Percentiles rank a stretch among this genome's conserved stretches.
Conservation (phyloP, 305 asterid species). For the Fraxinus sp. region DNA sequence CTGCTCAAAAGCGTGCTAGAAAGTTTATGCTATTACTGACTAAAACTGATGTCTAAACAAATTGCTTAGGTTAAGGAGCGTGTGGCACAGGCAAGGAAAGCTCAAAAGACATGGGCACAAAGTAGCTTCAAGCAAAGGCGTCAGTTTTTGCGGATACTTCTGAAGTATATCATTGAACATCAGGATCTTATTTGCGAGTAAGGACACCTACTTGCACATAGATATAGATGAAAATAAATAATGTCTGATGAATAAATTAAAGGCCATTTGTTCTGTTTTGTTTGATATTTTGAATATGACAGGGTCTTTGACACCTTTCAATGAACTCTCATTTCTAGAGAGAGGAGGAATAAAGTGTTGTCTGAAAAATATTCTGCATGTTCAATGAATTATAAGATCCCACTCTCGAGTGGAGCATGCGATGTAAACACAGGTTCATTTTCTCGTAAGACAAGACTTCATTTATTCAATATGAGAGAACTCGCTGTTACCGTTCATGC, state of each 20-base stretch:
- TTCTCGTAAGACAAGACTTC: background rate
- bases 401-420: background rate
- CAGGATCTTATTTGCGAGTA: constrained; percentile 99
- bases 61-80: constrained; percentile 76
- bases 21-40: constrained; percentile 14
- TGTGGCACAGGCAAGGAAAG: constrained; percentile 82
- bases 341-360: background rate
- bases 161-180: constrained; percentile 90
- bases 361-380: background rate
- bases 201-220: constrained; percentile 28
- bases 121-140: constrained; percentile 98
- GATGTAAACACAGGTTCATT: background rate
- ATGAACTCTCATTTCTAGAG: background rate
- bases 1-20: constrained; percentile 3
- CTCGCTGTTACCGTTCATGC: background rate
- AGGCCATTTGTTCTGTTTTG: background rate
- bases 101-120: constrained; percentile 88
- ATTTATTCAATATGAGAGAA: background rate
- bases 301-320: background rate
- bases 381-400: background rate
- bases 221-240: background rate
- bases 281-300: background rate
- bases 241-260: background rate
- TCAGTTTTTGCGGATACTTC: constrained; percentile 85
- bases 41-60: constrained; percentile 26